Conservation (phyloP, 2,329 filamentous ascomycete species). For the Fusarium xyrophilum region DNA sequence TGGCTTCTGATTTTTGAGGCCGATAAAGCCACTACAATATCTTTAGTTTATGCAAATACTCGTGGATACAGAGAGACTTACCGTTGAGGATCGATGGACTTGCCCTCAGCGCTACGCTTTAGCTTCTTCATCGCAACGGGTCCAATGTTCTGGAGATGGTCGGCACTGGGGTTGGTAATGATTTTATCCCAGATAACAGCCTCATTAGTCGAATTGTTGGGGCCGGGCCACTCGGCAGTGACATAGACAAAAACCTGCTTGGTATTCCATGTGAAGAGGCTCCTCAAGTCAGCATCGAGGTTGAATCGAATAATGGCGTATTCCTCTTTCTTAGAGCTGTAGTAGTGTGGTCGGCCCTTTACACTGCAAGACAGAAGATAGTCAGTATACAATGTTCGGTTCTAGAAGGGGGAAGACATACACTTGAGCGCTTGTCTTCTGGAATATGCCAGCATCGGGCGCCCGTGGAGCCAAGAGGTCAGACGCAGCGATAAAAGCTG, state of each 20-base stretch:
- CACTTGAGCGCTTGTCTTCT: slow-evolving; percentile 83
- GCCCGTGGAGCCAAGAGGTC: slow-evolving; percentile 74
- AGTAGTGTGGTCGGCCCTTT: slow-evolving; percentile 94
- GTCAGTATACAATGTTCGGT: slow-evolving; percentile 1
- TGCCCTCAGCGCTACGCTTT: slow-evolving; percentile 64
- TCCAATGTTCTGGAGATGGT: slow-evolving; percentile 67
- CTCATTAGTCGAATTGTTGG: slow-evolving; percentile 62
- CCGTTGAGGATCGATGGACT: slow-evolving; percentile 65
- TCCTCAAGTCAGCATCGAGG: slow-evolving; percentile 86
- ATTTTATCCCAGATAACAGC: slow-evolving; percentile 97
- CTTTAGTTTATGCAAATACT: slow-evolving; percentile 6
- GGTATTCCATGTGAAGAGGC: slow-evolving; percentile 99
- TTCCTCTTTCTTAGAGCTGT: slow-evolving; percentile 89
- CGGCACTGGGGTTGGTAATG: slow-evolving; percentile 75
- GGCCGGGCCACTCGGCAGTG: slow-evolving; percentile 72
- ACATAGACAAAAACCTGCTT: slow-evolving; percentile 98
- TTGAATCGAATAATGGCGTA: slow-evolving; percentile 95
- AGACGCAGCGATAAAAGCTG: slow-evolving; percentile 79
- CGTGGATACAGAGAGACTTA: slow-evolving; percentile 41
- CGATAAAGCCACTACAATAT: slow-evolving; percentile 68
- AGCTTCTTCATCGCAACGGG: slow-evolving; percentile 69
- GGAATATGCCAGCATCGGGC: slow-evolving; percentile 66
- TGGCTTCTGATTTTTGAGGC: slow-evolving; percentile 82
- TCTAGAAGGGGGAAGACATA: slow-evolving; percentile 52
- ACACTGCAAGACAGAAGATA: slow-evolving; percentile 60